Evolutionary conservation across 805 yeast genomes (phyloP), one percentile per base, ranked within the genome.

Genomic region (Saccharomyces jurei): DNA sequence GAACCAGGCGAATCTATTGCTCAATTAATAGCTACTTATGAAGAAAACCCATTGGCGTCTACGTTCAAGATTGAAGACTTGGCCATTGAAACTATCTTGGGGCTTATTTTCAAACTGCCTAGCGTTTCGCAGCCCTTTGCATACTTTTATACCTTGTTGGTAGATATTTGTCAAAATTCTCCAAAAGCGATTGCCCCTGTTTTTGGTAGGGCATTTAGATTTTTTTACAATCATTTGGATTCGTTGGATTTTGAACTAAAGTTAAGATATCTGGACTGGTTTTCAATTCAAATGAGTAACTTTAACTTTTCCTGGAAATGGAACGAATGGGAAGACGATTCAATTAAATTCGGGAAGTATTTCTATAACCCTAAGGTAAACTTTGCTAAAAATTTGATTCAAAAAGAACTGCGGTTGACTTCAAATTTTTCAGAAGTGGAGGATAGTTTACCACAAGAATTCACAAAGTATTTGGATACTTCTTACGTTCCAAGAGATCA

Each of bases 261-360:
- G 59, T 77, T 81, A 56, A 76, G 91, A 56, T 87, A 81, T 60
- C 75, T 89, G 63, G 92, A 87, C 70, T 94, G 98, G 98, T 84
- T 95, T 75, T 79, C 96, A 1, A 84, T 88, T 54, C 99, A 94
- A 71, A 81, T 94, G 68, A 87, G 96, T 63, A 94, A 92, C 67
- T 94, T 92, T 70, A 90, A 87, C 54, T 94, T 89, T 72, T 88
- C 91, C 41, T 94, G 99, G 99, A 89, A 90, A 66, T 94, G 99
- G 99, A 82, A 81, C 58, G 98, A 91, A 69, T 94, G 99, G 99
- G 81, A 78, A 28, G 72, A 70, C 2, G 87, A 84, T 62, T 77
- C 84, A 0, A 62, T 67, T n/a, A 69, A 67, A 49, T 77, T 74
- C 49, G 73, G 78, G 36, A 68, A 73, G 32, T 72, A 77, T 29